Evolutionary conservation across 257 asterid genomes (phyloP).

Genomic region (Solanum pennellii): DNA sequence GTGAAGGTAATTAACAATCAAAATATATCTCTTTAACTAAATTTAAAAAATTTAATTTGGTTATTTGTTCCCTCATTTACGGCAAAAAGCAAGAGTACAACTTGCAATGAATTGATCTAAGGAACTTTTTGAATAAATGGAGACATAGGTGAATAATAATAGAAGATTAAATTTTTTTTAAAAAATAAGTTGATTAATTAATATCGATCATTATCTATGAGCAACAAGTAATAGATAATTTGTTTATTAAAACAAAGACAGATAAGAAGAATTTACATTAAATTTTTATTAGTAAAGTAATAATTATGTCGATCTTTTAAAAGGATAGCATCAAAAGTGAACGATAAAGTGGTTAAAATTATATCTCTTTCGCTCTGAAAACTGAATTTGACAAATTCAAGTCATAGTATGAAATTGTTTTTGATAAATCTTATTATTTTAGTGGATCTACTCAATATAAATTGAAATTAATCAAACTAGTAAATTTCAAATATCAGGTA

Average conservation of each 20-base stretch:
- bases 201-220: too few relatives aligned
- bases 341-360: background rate
- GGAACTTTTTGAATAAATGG: background rate
- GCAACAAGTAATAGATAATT: too few relatives aligned
- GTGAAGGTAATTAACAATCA: slow-evolving; percentile 7
- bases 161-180: background rate
- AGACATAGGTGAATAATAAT: background rate
- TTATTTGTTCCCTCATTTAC: slow-evolving; percentile 25
- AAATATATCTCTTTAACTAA: background rate
- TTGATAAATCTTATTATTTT: too few relatives aligned
- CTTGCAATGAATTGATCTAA: background rate
- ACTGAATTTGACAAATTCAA: too few relatives aligned
- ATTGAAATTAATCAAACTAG: too few relatives aligned
- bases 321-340: too few relatives aligned
- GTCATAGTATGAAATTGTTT: background rate
- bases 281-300: too few relatives aligned
- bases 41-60: background rate
- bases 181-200: too few relatives aligned
- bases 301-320: too few relatives aligned
- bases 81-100: slow-evolving; percentile 1
- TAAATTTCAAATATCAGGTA: too few relatives aligned
- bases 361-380: background rate
- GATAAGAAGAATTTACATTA: too few relatives aligned
- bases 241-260: too few relatives aligned
- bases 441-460: background rate